Evolutionary conservation across 2,329 filamentous ascomycete species (phyloP).

Genomic region (Plenodomus biglobosus): DNA sequence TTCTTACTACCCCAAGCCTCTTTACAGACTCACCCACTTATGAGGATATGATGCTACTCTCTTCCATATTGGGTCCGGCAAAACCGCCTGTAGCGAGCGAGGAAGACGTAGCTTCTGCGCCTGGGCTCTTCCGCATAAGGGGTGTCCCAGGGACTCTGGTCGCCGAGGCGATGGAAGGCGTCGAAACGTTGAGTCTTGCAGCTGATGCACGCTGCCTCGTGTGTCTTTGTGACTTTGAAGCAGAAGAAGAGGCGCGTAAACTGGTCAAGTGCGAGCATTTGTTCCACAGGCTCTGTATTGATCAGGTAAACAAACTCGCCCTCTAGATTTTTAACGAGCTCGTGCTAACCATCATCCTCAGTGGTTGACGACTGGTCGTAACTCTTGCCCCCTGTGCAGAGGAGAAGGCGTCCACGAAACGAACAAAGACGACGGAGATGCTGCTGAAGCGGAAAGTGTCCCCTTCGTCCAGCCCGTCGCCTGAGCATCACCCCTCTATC

Average conservation of each 20-base stretch:
- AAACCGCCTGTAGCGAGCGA: constrained; percentile 69
- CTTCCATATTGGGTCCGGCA: constrained; percentile 65
- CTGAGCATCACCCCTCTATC: neutral
- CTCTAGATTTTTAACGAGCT: neutral
- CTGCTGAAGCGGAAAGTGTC: constrained; percentile 3
- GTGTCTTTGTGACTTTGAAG: constrained; percentile 67
- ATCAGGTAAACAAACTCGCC: constrained; percentile 56
- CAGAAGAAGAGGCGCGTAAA: constrained; percentile 61
- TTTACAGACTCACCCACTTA: constrained; percentile 72
- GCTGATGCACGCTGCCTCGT: constrained; percentile 62
- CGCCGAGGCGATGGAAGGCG: constrained; percentile 51
- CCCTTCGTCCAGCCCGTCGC: neutral
- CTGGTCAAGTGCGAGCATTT: constrained; percentile 66
- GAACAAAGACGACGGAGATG: constrained; percentile 18
- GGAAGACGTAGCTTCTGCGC: constrained; percentile 64
- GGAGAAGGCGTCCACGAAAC: constrained; percentile 60
- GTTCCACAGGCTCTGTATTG: constrained; percentile 70
- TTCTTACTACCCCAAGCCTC: constrained; percentile 68
- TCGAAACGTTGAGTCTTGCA: constrained; percentile 31
- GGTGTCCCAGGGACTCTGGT: constrained; percentile 46
- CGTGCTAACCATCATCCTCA: constrained; percentile 38
- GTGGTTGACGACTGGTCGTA: constrained; percentile 69
- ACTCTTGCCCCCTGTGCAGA: constrained; percentile 64
- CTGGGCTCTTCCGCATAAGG: constrained; percentile 60
- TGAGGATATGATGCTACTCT: constrained; percentile 71